Percentiles rank a stretch among this genome's conserved stretches.
Evolutionary conservation across 306 rosid species (phyloP).

Genomic region (Urtica urens): DNA sequence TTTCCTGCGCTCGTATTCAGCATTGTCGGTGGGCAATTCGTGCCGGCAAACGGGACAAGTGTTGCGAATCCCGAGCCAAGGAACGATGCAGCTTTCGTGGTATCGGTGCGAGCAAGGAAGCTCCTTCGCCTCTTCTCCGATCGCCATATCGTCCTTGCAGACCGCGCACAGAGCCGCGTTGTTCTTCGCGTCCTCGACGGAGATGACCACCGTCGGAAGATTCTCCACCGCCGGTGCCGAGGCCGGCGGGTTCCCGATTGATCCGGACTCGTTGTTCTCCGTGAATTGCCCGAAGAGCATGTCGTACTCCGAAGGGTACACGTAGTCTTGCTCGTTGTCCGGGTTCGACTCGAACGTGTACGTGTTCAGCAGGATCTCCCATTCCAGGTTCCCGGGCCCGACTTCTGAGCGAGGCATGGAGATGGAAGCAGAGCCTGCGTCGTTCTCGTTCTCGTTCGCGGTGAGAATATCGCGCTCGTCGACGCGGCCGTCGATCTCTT

Average conservation of each 20-base stretch:
- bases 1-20: slow-evolving; percentile 59
- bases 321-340: slow-evolving; percentile 39
- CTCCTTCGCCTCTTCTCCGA: slow-evolving; percentile 41
- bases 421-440: slow-evolving; percentile 15
- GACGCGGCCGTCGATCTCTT: slow-evolving; percentile 51
- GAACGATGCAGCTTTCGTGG: slow-evolving; percentile 70
- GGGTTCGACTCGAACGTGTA: slow-evolving; percentile 28
- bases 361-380: slow-evolving; percentile 53
- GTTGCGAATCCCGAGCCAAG: slow-evolving; percentile 71
- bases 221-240: slow-evolving; percentile 32
- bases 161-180: slow-evolving; percentile 49
- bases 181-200: slow-evolving; percentile 33
- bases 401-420: slow-evolving; percentile 12
- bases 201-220: slow-evolving; percentile 39
- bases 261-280: slow-evolving; percentile 35
- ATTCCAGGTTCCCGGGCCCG: slow-evolving; percentile 37
- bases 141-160: slow-evolving; percentile 55
- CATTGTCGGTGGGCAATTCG: slow-evolving; percentile 64
- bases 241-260: slow-evolving; percentile 50
- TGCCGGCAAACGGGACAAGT: slow-evolving; percentile 87
- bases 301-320: slow-evolving; percentile 52
- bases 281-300: slow-evolving; percentile 62
- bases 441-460: slow-evolving; percentile 29
- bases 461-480: slow-evolving; percentile 55
- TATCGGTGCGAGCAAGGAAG: slow-evolving; percentile 66